These are phyloP conservation scores for Fusarium multiceps DNA, from an alignment of 2,329 filamentous ascomycete species.

Conservation along the genomic window DNA sequence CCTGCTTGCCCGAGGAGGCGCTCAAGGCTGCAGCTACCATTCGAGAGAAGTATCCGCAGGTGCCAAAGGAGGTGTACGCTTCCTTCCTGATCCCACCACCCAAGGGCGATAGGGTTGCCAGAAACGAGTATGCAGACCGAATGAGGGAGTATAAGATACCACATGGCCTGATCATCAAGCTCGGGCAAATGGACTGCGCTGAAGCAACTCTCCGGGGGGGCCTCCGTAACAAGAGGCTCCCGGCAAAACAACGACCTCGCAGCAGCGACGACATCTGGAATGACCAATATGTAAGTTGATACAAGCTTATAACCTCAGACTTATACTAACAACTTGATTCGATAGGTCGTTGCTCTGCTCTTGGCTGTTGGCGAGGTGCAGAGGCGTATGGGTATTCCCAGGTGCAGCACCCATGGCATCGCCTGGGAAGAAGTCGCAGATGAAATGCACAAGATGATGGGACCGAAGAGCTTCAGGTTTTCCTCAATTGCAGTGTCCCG, in stretches of 20 bases:
- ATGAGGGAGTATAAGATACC: neutral
- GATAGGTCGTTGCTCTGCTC: neutral
- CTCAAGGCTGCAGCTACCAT: neutral
- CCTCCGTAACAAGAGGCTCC: neutral
- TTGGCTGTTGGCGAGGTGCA: neutral
- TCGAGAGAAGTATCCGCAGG: neutral
- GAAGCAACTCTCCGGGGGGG: neutral
- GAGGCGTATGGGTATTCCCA: neutral
- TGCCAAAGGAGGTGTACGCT: neutral
- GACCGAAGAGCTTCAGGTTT: neutral
- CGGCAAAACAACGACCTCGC: neutral
- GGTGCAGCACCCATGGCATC: neutral
- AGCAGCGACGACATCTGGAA: neutral
- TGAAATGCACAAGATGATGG: neutral
- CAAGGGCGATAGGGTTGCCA: neutral
- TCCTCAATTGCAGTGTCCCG: neutral
- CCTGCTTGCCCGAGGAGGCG: neutral
- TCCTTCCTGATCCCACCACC: neutral
- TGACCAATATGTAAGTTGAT: neutral
- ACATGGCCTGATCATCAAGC: neutral
- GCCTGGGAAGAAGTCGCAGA: neutral
- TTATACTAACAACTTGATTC: neutral
- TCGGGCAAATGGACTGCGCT: neutral
- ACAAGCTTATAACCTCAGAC: neutral
- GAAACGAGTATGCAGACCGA: neutral